phyloP scores from a whole-genome alignment of 345 rosid genomes.

The Lumnitzera littorea region DNA sequence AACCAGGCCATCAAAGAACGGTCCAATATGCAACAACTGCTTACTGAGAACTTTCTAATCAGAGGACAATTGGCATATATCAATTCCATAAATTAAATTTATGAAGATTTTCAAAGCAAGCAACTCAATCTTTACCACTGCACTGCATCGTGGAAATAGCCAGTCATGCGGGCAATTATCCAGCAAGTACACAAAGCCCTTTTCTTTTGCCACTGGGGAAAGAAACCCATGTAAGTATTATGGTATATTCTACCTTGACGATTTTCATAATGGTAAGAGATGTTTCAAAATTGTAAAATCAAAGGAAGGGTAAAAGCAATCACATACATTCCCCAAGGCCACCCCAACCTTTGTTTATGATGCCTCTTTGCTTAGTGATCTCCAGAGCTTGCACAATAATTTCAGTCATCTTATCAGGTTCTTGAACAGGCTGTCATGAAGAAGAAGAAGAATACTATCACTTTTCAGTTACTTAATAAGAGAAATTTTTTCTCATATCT shows the following conservation, averaged over 20 bases:
- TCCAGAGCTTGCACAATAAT: constrained; percentile 46
- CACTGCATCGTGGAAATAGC: constrained; percentile 50
- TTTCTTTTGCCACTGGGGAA: constrained; percentile 37
- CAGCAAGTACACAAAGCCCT: constrained; percentile 40
- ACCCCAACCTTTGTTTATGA: constrained; percentile 71
- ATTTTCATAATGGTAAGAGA: not conserved
- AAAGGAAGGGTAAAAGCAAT: not conserved
- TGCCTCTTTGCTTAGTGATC: constrained; percentile 52
- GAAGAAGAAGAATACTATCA: no score
- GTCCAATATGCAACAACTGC: no score
- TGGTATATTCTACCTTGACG: no score
- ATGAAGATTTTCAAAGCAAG: not conserved
- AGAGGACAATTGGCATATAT: no score
- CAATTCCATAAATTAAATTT: no score
- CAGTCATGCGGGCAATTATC: constrained; percentile 77
- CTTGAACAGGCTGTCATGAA: constrained; percentile 47
- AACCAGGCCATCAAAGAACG: no score
- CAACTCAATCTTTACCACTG: constrained; percentile 40
- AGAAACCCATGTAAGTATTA: not conserved
- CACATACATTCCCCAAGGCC: constrained; percentile 62
- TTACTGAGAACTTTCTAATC: no score
- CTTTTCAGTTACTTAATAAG: no score
- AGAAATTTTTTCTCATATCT: not conserved
- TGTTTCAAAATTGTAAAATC: not conserved
- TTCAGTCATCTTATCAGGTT: constrained; percentile 57